Percentiles rank a stretch among this genome's conserved stretches.
These are phyloP conservation scores for Kodamaea jinghongensis DNA, from an alignment of 805 yeast genomes.

Conservation along the genomic window DNA sequence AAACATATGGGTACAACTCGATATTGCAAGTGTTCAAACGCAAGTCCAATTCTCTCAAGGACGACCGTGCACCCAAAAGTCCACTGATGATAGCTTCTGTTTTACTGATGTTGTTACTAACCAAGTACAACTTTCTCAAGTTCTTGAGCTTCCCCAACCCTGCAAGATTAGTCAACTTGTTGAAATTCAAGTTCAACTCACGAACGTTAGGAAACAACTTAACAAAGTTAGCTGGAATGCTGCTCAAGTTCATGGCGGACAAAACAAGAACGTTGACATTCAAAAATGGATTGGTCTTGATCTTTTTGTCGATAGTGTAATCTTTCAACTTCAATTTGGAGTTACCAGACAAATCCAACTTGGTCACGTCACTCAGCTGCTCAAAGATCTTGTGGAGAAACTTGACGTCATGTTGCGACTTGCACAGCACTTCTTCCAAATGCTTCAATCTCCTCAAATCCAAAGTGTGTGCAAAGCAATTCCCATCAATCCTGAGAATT, in stretches of 20 bases:
- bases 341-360: conserved; percentile 31
- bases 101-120: conserved; percentile 44
- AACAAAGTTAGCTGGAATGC: conserved; percentile 37
- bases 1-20: conserved; percentile 52
- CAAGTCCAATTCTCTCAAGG: conserved; percentile 42
- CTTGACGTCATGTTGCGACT: conserved; percentile 27
- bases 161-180: conserved; percentile 35
- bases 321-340: conserved; percentile 13
- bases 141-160: conserved; percentile 31
- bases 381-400: conserved; percentile 19
- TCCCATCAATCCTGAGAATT: conserved; percentile 46
- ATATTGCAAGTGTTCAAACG: conserved; percentile 49
- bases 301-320: conserved; percentile 2
- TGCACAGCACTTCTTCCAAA: conserved; percentile 44
- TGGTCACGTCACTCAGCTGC: conserved; percentile 13
- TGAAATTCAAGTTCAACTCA: conserved; percentile 51
- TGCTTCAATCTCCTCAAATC: conserved; percentile 28
- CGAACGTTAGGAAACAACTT: conserved; percentile 44
- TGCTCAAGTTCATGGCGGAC: conserved; percentile 45
- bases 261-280: conserved; percentile 41
- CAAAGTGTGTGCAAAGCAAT: conserved; percentile 22
- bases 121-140: conserved; percentile 39
- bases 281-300: conserved; percentile 20
- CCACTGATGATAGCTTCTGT: conserved; percentile 33
- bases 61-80: conserved; percentile 26